Evolutionary conservation across 345 rosid genomes (phyloP).

Genomic region (Litchi chinensis): DNA sequence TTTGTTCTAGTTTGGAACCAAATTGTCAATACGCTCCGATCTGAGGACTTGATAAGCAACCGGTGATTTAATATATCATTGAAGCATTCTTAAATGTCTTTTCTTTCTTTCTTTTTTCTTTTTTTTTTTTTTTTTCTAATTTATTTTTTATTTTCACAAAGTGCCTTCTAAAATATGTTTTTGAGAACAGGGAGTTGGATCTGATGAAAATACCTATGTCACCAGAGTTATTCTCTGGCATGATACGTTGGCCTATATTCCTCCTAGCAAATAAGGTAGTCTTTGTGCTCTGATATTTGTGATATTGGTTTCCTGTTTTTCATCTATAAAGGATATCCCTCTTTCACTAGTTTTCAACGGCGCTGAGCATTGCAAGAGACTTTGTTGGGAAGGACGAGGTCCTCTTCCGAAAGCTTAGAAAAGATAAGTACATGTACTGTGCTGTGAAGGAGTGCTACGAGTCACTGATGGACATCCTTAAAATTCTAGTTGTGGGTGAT

Average conservation of each 20-base stretch:
- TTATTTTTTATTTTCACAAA: not conserved
- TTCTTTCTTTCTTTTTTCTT: not conserved
- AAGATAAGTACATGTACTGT: constrained; percentile 81
- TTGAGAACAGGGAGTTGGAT: constrained; percentile 73
- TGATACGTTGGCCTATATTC: constrained; percentile 90
- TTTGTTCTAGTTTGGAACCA: constrained; percentile 95
- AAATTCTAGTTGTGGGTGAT: constrained; percentile 76
- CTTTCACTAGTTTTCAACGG: constrained; percentile 71
- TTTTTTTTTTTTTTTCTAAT: not conserved
- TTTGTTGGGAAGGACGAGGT: constrained; percentile 64
- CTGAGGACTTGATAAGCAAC: constrained; percentile 94
- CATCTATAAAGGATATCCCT: constrained; percentile 36
- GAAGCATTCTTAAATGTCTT: constrained; percentile 2
- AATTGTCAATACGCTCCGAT: constrained; percentile 68
- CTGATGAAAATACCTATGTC: constrained; percentile 84
- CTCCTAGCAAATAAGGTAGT: constrained; percentile 89
- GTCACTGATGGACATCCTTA: constrained; percentile 80
- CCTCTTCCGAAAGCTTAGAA: constrained; percentile 72
- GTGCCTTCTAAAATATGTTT: constrained; percentile 13
- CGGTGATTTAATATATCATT: constrained; percentile 40
- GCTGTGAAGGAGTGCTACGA: constrained; percentile 90
- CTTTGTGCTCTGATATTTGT: constrained; percentile 5
- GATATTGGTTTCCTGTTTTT: constrained; percentile 17
- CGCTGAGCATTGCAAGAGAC: constrained; percentile 82
- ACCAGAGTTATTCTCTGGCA: constrained; percentile 60